Conservation (phyloP, 306 rosid genomes). For the Luffa acutangula region DNA sequence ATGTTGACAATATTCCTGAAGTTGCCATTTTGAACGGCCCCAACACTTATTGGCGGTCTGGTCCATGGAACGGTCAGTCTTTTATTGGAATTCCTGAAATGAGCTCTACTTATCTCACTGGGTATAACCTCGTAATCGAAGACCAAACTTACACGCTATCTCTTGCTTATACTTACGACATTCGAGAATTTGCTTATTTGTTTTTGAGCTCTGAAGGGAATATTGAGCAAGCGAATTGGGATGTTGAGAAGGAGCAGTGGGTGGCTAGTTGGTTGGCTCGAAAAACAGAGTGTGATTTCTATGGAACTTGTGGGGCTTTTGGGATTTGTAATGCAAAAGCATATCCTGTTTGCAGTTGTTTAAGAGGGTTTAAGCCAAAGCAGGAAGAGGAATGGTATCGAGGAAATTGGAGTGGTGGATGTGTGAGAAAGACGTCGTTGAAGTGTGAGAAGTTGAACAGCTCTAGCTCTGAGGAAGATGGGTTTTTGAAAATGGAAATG, state of each 20-base stretch:
- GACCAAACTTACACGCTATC: slow-evolving; percentile 17
- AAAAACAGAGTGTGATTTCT: slow-evolving; percentile 18
- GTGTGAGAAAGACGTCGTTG: slow-evolving; percentile 16
- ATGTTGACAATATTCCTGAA: slow-evolving; percentile 5
- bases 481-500: slow-evolving; percentile 12
- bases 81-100: slow-evolving; percentile 21
- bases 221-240: neutral
- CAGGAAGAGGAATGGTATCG: slow-evolving; percentile 15
- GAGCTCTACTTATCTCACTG: slow-evolving; percentile 17
- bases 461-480: slow-evolving; percentile 11
- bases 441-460: neutral
- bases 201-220: slow-evolving; percentile 13
- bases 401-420: slow-evolving; percentile 27
- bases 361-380: slow-evolving; percentile 33
- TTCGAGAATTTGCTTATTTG: neutral
- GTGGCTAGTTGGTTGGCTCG: neutral
- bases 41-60: slow-evolving; percentile 21
- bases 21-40: slow-evolving; percentile 17
- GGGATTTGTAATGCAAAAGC: slow-evolving; percentile 3
- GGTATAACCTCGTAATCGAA: slow-evolving; percentile 11
- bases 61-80: neutral
- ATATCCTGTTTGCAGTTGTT: slow-evolving; percentile 33
- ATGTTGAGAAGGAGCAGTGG: neutral
- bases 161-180: neutral
- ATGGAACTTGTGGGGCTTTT: slow-evolving; percentile 9